A percentile compares a stretch with the other conserved stretches of the same genome.
phyloP scores from a whole-genome alignment of 176 grass and related monocot genomes.

The Oryza brachyantha region DNA sequence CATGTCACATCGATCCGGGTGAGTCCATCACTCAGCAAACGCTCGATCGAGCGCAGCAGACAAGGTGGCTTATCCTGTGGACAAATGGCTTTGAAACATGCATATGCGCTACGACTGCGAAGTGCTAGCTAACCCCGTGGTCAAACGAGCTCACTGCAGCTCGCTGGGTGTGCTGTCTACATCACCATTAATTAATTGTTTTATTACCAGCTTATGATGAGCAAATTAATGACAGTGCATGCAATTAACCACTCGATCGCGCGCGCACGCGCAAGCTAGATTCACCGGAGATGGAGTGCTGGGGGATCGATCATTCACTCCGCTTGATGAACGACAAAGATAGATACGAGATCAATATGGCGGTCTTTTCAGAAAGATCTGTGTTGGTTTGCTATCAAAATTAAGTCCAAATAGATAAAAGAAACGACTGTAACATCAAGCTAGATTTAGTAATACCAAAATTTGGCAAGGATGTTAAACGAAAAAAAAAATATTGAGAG shows the following conservation, averaged over 20 bases:
- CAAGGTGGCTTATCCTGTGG: not conserved
- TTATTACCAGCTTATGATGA: not conserved
- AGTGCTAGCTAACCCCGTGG: not conserved
- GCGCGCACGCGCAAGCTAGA: not conserved
- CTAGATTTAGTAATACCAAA: too few species aligned
- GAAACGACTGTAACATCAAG: too few species aligned
- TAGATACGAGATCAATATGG: conserved; percentile 3
- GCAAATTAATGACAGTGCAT: conserved; percentile 7
- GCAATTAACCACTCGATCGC: conserved; percentile 15
- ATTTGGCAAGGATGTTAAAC: too few species aligned
- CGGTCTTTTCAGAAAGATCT: not conserved
- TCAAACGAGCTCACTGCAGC: conserved; percentile 37
- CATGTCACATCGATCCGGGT: not conserved
- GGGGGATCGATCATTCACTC: too few species aligned
- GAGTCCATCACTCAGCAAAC: not conserved
- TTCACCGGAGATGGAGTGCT: not conserved
- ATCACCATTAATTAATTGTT: not conserved
- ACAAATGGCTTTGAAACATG: conserved; percentile 16
- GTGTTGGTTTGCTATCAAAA: not conserved
- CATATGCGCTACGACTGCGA: too few species aligned
- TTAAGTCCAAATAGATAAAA: too few species aligned
- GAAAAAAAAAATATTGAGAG: too few species aligned
- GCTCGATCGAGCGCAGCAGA: not conserved
- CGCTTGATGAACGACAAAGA: not conserved
- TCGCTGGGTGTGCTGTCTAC: conserved; percentile 12